A percentile compares a stretch with the other conserved stretches of the same genome.
Conservation (phyloP, 129 eudicot genomes). For the Flaveria sonorensis region DNA sequence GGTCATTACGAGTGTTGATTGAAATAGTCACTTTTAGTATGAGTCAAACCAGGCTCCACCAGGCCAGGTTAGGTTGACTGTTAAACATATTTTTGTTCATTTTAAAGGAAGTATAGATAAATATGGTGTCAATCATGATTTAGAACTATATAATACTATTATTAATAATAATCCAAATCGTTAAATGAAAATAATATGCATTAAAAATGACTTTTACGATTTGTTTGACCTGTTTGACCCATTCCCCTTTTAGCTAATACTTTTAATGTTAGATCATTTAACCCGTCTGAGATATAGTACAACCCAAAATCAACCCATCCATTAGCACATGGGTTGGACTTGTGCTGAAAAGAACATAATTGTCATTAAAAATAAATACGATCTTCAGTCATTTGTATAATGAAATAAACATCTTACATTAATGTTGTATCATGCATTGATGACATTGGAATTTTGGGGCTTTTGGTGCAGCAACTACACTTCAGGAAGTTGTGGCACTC, state of each 20-base stretch:
- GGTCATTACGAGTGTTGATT: background rate
- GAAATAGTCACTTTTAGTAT: background rate
- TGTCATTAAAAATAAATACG: background rate
- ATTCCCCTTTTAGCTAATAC: background rate
- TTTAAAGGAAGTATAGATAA: background rate
- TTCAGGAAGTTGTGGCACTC: conserved; percentile 63
- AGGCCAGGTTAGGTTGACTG: background rate
- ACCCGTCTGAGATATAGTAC: background rate
- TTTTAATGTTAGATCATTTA: background rate
- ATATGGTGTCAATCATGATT: background rate
- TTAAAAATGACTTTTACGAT: background rate
- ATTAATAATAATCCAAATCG: background rate
- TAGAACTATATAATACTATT: background rate
- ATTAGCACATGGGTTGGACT: background rate
- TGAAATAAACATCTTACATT: conserved; percentile 49
- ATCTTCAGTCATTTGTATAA: background rate
- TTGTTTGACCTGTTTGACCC: background rate
- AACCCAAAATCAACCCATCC: background rate
- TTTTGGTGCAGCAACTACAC: conserved; percentile 83
- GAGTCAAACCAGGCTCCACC: background rate
- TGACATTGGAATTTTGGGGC: conserved; percentile 46
- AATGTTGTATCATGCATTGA: conserved; percentile 86
- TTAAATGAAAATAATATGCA: background rate
- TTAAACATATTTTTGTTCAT: background rate
- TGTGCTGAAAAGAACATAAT: background rate